These are phyloP conservation scores for Solanum sejunctum DNA, from an alignment of 257 asterid species.

Conservation along the genomic window DNA sequence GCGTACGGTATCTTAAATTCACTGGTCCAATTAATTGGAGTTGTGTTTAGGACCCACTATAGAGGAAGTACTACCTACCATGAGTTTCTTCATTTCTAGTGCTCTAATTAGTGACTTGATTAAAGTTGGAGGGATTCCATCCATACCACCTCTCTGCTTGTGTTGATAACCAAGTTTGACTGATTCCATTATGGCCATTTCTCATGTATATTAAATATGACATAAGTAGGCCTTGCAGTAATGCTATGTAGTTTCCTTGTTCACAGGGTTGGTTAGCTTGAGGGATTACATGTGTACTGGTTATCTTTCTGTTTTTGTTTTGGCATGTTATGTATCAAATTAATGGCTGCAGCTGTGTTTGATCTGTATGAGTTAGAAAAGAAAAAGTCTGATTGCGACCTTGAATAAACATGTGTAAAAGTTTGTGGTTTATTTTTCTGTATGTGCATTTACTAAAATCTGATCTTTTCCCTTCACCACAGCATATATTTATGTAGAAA, in stretches of 20 bases:
- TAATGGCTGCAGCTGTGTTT: neutral
- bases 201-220: neutral
- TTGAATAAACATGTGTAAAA: neutral
- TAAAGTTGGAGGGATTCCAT: neutral
- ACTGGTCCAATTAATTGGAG: neutral
- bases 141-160: neutral
- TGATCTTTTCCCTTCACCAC: neutral
- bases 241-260: neutral
- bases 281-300: neutral
- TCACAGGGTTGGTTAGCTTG: neutral
- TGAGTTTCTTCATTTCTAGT: neutral
- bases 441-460: neutral
- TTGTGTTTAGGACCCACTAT: neutral
- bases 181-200: neutral
- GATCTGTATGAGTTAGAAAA: neutral
- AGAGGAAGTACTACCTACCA: neutral
- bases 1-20: neutral
- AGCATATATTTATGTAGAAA: neutral
- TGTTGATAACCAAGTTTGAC: neutral
- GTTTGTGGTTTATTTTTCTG: neutral
- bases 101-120: neutral
- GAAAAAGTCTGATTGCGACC: neutral
- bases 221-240: neutral
- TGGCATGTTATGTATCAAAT: neutral
- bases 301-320: neutral